Evolutionary conservation across 352 stramenopile genomes (phyloP).

Genomic region (Blastocystis sp.): DNA sequence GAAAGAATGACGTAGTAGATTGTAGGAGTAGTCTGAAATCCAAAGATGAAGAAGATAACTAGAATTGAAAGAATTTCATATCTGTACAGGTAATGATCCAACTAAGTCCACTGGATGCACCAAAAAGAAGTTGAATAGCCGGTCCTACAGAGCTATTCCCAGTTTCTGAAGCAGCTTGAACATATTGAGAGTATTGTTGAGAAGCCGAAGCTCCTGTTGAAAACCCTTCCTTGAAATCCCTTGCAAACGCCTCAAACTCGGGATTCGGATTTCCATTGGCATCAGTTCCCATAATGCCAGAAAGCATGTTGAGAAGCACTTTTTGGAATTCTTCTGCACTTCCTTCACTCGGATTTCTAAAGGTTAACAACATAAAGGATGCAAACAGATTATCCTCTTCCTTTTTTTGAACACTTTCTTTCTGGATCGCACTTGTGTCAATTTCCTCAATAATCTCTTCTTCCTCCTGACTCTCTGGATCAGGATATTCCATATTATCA

Average conservation of each 20-base stretch:
- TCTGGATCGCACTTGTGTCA: background rate
- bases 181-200: background rate
- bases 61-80: background rate
- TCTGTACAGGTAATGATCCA: background rate
- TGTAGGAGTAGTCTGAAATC: background rate
- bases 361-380: background rate
- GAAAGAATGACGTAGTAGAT: background rate
- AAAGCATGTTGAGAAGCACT: background rate
- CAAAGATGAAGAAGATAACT: background rate
- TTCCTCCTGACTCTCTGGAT: conserved; percentile 43
- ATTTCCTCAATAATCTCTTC: conserved; percentile 47
- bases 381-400: background rate
- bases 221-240: conserved; percentile 19
- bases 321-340: conserved; percentile 26
- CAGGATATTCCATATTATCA: background rate
- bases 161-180: background rate
- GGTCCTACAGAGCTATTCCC: background rate
- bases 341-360: background rate
- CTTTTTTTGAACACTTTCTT: background rate
- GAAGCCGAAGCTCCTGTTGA: background rate
- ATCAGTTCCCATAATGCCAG: background rate
- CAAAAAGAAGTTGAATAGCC: background rate
- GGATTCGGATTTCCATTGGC: background rate
- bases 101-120: background rate
- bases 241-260: background rate